phyloP scores from a whole-genome alignment of 2,329 filamentous ascomycete species.

The Fusarium mexicanum region DNA sequence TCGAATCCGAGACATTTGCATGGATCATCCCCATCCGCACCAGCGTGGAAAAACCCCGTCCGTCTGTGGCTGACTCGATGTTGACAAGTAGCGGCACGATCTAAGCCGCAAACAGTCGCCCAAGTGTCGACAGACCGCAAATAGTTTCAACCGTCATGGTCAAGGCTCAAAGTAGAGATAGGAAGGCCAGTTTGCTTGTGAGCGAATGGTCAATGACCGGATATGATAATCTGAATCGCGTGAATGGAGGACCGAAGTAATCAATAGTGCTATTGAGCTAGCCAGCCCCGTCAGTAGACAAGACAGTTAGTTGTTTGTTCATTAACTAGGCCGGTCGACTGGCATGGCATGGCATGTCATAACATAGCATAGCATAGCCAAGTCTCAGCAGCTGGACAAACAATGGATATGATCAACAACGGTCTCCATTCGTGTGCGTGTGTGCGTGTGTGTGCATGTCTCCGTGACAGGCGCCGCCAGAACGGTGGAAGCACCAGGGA shows the following conservation, averaged over 20 bases:
- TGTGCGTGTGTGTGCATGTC: constrained; percentile 3
- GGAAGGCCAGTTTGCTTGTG: neutral
- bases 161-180: constrained; percentile 10
- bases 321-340: neutral
- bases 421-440: constrained; percentile 10
- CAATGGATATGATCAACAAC: constrained; percentile 33
- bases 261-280: neutral
- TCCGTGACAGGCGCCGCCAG: constrained; percentile 32
- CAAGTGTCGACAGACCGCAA: constrained; percentile 14
- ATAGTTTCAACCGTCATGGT: constrained; percentile 24
- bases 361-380: neutral
- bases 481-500: constrained; percentile 36
- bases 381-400: neutral
- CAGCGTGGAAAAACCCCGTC: constrained; percentile 21
- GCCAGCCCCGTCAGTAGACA: neutral
- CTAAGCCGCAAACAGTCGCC: constrained; percentile 29
- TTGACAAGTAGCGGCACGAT: constrained; percentile 17
- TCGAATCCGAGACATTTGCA: constrained; percentile 31
- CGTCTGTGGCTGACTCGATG: constrained; percentile 32
- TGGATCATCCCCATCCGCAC: constrained; percentile 20
- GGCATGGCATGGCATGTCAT: neutral
- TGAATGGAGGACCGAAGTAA: neutral
- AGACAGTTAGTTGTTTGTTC: neutral
- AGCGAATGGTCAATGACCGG: neutral
- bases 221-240: constrained; percentile 19